A percentile compares a stretch with the other conserved stretches of the same genome.
Evolutionary conservation across 2,329 filamentous ascomycete species (phyloP).

Genomic region (Penicillium sp.): DNA sequence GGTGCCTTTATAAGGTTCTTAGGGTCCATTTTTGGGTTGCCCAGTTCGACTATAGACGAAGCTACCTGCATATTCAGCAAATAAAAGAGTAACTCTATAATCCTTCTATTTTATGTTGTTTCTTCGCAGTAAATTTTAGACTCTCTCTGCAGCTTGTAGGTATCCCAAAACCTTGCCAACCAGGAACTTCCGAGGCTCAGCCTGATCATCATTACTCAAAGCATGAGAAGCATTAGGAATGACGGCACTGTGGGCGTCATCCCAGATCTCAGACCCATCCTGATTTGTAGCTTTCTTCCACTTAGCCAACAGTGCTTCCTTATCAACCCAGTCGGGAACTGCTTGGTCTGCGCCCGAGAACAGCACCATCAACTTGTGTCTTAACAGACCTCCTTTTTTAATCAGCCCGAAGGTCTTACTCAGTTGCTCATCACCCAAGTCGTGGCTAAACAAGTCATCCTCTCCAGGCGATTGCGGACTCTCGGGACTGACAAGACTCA

Average conservation of each 20-base stretch:
- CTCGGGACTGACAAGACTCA: constrained; percentile 54
- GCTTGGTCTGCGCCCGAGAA: constrained; percentile 49
- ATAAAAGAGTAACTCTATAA: neutral
- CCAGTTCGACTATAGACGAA: neutral
- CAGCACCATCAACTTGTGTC: constrained; percentile 46
- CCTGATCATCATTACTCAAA: constrained; percentile 37
- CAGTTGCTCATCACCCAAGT: constrained; percentile 61
- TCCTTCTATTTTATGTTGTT: neutral
- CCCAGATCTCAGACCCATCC: constrained; percentile 43
- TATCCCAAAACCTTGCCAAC: constrained; percentile 30
- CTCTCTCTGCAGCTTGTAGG: constrained; percentile 12
- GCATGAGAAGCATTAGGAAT: constrained; percentile 43
- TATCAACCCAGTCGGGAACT: constrained; percentile 48
- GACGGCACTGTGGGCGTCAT: constrained; percentile 46
- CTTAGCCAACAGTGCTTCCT: constrained; percentile 40
- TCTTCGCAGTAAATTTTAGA: neutral
- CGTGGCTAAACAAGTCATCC: constrained; percentile 83
- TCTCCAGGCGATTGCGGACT: constrained; percentile 62
- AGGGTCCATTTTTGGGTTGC: neutral
- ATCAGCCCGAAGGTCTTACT: constrained; percentile 61
- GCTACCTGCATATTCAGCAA: neutral
- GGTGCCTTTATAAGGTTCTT: neutral
- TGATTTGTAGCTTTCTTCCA: constrained; percentile 43
- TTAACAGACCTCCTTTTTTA: constrained; percentile 35
- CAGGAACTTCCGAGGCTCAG: constrained; percentile 26